Conservation (phyloP, 2,329 filamentous ascomycete species). For the Penicillium sp. region DNA sequence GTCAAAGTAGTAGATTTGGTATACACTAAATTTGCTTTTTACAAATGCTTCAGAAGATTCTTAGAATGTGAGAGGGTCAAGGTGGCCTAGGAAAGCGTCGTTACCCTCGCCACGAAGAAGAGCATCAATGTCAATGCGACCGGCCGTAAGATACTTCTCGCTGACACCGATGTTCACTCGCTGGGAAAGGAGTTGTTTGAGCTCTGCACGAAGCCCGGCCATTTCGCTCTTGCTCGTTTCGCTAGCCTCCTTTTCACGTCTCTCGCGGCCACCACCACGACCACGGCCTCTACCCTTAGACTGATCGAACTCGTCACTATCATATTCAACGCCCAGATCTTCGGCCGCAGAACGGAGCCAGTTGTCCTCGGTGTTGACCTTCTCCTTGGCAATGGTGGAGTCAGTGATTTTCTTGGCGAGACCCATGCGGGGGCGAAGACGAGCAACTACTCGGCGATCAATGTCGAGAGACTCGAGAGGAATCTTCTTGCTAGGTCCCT, state of each 20-base stretch:
- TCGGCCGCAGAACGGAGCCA: conserved; percentile 83
- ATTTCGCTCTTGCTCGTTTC: conserved; percentile 71
- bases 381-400: conserved; percentile 79
- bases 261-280: conserved; percentile 69
- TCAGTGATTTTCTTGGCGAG: conserved; percentile 89
- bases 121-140: conserved; percentile 75
- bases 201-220: conserved; percentile 65
- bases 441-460: conserved; percentile 72
- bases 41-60: neutral
- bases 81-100: conserved; percentile 63
- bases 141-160: conserved; percentile 79
- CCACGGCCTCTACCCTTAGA: conserved; percentile 66
- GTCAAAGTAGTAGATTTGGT: conserved; percentile 1
- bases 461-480: conserved; percentile 72
- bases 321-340: conserved; percentile 90
- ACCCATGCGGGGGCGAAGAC: conserved; percentile 72
- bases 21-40: conserved; percentile 9
- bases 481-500: conserved; percentile 54
- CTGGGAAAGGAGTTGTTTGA: conserved; percentile 67
- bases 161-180: conserved; percentile 85
- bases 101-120: conserved; percentile 64
- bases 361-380: conserved; percentile 75
- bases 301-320: conserved; percentile 78
- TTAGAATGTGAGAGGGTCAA: conserved; percentile 47
- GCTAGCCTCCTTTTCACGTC: conserved; percentile 70